Conservation (phyloP, 2,329 filamentous ascomycete species). For the Hypoxylon sp. region DNA sequence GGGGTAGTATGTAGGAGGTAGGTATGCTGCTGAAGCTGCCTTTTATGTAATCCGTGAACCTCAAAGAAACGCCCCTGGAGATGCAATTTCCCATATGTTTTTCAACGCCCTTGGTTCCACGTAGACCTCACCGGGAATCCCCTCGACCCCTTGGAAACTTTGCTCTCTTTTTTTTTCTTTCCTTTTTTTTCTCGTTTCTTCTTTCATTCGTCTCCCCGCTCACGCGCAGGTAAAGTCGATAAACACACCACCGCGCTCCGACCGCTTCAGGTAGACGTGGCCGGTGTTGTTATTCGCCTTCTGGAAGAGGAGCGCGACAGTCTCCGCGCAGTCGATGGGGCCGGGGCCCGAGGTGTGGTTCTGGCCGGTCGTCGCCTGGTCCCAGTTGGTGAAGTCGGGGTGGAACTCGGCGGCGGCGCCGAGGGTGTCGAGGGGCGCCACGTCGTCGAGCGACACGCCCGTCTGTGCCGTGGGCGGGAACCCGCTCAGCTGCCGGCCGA, state of each 20-base stretch:
- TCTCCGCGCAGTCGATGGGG: constrained; percentile 14
- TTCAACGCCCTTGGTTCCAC: too few relatives aligned
- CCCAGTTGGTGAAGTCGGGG: constrained; percentile 23
- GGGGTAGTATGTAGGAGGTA: too few relatives aligned
- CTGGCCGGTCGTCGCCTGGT: constrained; percentile 9
- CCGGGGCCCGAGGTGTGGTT: constrained; percentile 14
- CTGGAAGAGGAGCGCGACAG: constrained; percentile 18
- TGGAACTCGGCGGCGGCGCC: not conserved
- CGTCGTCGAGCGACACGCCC: constrained; percentile 8
- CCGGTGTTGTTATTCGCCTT: constrained; percentile 14
- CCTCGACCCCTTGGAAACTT: too few relatives aligned
- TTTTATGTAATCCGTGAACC: not conserved
- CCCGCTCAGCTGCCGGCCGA: constrained; percentile 13
- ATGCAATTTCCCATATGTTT: too few relatives aligned
- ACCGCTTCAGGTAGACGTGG: constrained; percentile 23
- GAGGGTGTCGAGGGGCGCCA: constrained; percentile 6
- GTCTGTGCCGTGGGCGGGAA: not conserved
- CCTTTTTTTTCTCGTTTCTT: not conserved
- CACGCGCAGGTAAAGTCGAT: constrained; percentile 17
- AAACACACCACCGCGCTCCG: constrained; percentile 9
- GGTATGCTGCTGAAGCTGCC: not conserved
- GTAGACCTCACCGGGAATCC: too few relatives aligned
- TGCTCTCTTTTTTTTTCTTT: too few relatives aligned
- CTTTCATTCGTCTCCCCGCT: not conserved
- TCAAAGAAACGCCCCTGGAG: not conserved